Percentiles rank a stretch among this genome's conserved stretches.
phyloP scores from a whole-genome alignment of 345 rosid genomes.

The Pistacia vera region DNA sequence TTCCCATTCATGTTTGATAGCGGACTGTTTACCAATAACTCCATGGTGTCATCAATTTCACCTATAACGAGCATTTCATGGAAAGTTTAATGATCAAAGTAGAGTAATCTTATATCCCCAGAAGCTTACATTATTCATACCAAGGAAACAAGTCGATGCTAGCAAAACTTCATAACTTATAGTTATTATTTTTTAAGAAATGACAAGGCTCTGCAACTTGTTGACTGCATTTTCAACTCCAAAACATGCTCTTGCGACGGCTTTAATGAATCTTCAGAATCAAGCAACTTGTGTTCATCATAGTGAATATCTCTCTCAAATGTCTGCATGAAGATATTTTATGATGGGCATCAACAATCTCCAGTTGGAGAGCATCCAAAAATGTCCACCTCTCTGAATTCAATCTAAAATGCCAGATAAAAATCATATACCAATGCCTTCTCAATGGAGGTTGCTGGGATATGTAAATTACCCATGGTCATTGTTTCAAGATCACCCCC shows the following conservation, averaged over 20 bases:
- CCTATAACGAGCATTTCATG: conserved; percentile 45
- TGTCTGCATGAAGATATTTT: conserved; percentile 65
- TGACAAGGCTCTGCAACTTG: conserved; percentile 58
- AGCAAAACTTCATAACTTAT: conserved; percentile 40
- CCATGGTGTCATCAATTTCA: conserved; percentile 38
- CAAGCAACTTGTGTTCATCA: conserved; percentile 57
- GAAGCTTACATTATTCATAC: conserved; percentile 2
- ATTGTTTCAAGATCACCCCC: conserved; percentile 55
- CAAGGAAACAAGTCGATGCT: background rate
- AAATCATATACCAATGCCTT: conserved; percentile 75
- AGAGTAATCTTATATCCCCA: background rate
- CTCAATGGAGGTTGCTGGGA: conserved; percentile 51
- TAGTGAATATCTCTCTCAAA: conserved; percentile 27
- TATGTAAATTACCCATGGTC: conserved; percentile 34
- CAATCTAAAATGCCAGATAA: conserved; percentile 70
- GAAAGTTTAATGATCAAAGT: conserved; percentile 14
- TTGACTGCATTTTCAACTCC: conserved; percentile 71
- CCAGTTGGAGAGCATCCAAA: conserved; percentile 60
- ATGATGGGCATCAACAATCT: conserved; percentile 63
- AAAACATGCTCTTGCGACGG: conserved; percentile 57
- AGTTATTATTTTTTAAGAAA: conserved; percentile 54
- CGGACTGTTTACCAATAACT: conserved; percentile 43
- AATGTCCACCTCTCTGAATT: conserved; percentile 70
- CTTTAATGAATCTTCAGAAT: conserved; percentile 61
- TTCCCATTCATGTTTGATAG: conserved; percentile 31